Evolutionary conservation across 768 basidiomycete genomes (phyloP).

Genomic region (Paxillus rubicundulus): DNA sequence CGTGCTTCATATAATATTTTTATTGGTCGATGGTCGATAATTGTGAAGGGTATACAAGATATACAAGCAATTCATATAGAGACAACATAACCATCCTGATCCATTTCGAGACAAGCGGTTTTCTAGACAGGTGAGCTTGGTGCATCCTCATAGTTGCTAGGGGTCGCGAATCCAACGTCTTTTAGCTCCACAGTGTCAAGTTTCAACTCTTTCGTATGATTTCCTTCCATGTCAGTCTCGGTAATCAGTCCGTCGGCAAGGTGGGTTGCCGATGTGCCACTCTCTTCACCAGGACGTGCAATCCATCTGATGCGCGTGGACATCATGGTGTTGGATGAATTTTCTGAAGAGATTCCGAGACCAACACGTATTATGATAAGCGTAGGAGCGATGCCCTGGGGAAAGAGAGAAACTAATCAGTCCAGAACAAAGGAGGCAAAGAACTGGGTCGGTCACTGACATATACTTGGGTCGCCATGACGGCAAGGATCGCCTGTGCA

Average conservation of each 20-base stretch:
- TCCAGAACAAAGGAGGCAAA: background rate
- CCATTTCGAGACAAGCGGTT: background rate
- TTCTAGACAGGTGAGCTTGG: background rate
- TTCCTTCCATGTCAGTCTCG: slow-evolving; percentile 19
- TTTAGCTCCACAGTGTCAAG: slow-evolving; percentile 2
- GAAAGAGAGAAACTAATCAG: background rate
- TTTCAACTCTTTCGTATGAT: slow-evolving; percentile 2
- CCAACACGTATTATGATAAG: slow-evolving; percentile 36
- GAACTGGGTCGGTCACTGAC: slow-evolving; percentile 22
- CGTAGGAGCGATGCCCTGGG: slow-evolving; percentile 35
- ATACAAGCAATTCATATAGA: no score
- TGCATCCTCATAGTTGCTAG: background rate
- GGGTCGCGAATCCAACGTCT: background rate
- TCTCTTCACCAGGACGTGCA: slow-evolving; percentile 9
- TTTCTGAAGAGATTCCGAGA: slow-evolving; percentile 30
- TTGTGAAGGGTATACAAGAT: no score
- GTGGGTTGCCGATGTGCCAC: slow-evolving; percentile 14
- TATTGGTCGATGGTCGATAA: no score
- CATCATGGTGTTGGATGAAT: slow-evolving; percentile 8
- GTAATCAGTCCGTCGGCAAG: slow-evolving; percentile 19
- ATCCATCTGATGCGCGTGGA: slow-evolving; percentile 28
- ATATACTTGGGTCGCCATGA: slow-evolving; percentile 40
- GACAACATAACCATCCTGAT: no score
- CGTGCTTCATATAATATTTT: no score
- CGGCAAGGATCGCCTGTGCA: slow-evolving; percentile 37